These are phyloP conservation scores for Debaryomycetaceae sp. DNA, from an alignment of 1,139 yeast species.

Conservation along the genomic window DNA sequence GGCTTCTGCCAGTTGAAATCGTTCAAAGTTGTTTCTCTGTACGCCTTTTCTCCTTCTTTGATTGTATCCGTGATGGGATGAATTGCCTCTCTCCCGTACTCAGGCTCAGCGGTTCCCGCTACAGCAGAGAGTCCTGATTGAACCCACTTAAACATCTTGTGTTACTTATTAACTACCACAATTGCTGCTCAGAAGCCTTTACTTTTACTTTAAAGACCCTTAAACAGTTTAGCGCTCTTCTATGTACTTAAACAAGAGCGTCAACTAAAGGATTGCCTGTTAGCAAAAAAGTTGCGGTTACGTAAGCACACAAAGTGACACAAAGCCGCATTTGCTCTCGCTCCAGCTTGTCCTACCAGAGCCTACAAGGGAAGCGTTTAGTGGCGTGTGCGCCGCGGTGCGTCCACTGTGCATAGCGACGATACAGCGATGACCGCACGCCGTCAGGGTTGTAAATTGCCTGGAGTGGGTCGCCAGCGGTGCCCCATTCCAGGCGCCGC, in stretches of 20 bases:
- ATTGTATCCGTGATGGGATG: slow-evolving; percentile 73
- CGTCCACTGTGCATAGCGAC: no score
- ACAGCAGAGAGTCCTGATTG: slow-evolving; percentile 89
- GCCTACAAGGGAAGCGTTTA: no score
- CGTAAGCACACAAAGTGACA: not conserved
- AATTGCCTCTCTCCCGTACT: slow-evolving; percentile 88
- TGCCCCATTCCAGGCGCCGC: no score
- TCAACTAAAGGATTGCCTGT: not conserved
- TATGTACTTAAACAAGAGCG: not conserved
- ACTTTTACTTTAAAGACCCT: not conserved
- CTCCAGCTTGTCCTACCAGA: no score
- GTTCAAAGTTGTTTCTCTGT: slow-evolving; percentile 47
- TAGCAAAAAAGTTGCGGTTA: not conserved
- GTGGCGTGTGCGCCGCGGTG: no score
- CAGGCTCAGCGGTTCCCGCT: slow-evolving; percentile 97
- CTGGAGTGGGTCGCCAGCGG: no score
- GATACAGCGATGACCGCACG: no score
- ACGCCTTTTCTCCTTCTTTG: slow-evolving; percentile 33
- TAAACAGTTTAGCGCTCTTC: not conserved
- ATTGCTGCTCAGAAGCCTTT: not conserved
- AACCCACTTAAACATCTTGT: slow-evolving; percentile 72
- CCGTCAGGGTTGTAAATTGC: no score
- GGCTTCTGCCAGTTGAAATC: slow-evolving; percentile 81
- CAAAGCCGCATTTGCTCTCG: not conserved
- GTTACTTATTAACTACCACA: slow-evolving; percentile 1